Base-by-base conservation (phyloP, 164 flowering plant species). In the Berberis vulgaris region DNA sequence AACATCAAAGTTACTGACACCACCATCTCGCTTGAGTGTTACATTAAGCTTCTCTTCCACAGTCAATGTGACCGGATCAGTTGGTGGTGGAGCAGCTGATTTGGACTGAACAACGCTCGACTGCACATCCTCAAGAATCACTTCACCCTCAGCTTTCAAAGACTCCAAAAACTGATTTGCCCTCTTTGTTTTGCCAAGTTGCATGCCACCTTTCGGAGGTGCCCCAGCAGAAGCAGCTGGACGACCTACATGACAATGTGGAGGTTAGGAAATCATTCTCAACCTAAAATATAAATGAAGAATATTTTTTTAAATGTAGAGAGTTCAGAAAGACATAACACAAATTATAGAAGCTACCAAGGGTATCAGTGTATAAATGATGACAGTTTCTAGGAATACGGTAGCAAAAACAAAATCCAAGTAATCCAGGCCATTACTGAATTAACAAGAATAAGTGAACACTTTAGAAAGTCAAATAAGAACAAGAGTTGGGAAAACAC, bases 171-270 rank as follows among this genome's bases (percentile, higher is more conserved):
- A 91, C 69, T 87, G 97, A 74, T 84, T 91, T n/a, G 96, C 73
- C 77, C 71, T 84, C 72, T 89, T 89, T 5, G 80, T 72, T 77
- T 95, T 95, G 57, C 96, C 97, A 55, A 95, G 93, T 76, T 95
- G 77, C 99, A 95, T 91, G 7, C 97, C 99, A 74, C 94, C 97
- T 69, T 95, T 95, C 2, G 97, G 80, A 72, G 99, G 99, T 76
- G 97, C 97, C 65, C 81, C 75, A 44, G 92, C 97, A 77, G 97
- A 71, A 60, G 98, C 73, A 54, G 95, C 60, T 57, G 86, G 84
- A 68, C 96, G 96, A 66, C 93, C 92, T 88, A 73, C 41, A 74
- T 7, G 61, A 41, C 59, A 41, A 67, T n/a, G 57, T 4, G 49
- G 13, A 50, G 46, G 43, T 41, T 26, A 41, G 43, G 39, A 46